Percentiles rank a stretch among this genome's conserved stretches.
Conservation (phyloP, 2,329 filamentous ascomycete species). For the Colletotrichum sp. region DNA sequence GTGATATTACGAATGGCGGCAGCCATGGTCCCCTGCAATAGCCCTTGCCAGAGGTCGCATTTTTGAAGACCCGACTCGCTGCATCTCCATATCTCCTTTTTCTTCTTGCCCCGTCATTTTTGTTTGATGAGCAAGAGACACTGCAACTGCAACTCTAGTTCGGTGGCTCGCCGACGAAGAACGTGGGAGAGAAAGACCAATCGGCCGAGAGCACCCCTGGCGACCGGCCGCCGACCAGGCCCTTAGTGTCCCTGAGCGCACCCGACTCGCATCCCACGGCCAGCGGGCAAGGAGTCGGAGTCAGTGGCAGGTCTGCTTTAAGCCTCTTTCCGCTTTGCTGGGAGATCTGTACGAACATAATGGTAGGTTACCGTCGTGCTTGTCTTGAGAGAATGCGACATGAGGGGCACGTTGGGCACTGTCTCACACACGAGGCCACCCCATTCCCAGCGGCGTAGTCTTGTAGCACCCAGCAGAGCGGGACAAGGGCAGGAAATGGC, state of each 20-base stretch:
- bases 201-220: slow-evolving; percentile 12
- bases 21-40: not conserved
- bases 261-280: not conserved
- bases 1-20: not conserved
- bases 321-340: not conserved
- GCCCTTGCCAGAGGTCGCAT: not conserved
- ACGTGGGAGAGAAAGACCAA: not conserved
- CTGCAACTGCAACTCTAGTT: not conserved
- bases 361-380: not conserved
- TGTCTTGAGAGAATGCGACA: not conserved
- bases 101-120: not conserved
- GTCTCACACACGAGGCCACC: not conserved
- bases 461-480: not conserved
- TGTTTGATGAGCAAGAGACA: slow-evolving; percentile 6
- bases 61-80: not conserved
- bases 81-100: not conserved
- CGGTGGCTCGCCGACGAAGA: not conserved
- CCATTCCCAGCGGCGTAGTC: not conserved
- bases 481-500: not conserved
- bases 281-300: not conserved
- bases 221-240: not conserved
- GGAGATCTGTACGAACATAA: not conserved
- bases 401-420: not conserved
- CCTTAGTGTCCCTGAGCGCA: not conserved
- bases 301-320: not conserved